phyloP scores from a whole-genome alignment of 805 yeast genomes.

The Priceomyces medius region DNA sequence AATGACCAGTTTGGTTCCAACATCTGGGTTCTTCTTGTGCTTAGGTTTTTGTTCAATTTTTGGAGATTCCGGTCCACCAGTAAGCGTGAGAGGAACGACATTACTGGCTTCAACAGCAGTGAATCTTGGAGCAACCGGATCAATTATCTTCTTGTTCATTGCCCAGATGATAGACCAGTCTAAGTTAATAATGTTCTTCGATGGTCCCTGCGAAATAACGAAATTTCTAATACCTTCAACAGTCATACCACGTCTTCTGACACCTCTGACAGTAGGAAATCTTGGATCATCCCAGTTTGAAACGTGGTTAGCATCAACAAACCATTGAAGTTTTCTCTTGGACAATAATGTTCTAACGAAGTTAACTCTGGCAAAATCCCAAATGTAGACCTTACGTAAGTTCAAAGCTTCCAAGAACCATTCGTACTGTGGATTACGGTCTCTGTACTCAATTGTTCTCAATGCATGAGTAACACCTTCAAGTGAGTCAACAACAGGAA shows the following conservation, averaged over 20 bases:
- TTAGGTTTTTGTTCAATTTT: constrained; percentile 74
- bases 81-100: constrained; percentile 66
- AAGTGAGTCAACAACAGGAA: constrained; percentile 89
- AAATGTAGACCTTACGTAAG: constrained; percentile 89
- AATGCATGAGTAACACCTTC: constrained; percentile 98
- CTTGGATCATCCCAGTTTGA: constrained; percentile 98
- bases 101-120: constrained; percentile 69
- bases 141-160: constrained; percentile 93
- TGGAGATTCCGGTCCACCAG: constrained; percentile 65
- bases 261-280: constrained; percentile 99
- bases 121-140: constrained; percentile 95
- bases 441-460: constrained; percentile 98
- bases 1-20: constrained; percentile 80
- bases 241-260: constrained; percentile 99
- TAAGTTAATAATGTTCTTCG: constrained; percentile 91
- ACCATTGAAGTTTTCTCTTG: constrained; percentile 98
- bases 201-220: constrained; percentile 95
- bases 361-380: constrained; percentile 98
- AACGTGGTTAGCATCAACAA: constrained; percentile 88
- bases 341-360: constrained; percentile 93
- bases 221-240: constrained; percentile 96
- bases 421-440: constrained; percentile 96
- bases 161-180: constrained; percentile 99
- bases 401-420: constrained; percentile 86
- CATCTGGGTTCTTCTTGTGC: constrained; percentile 92